phyloP scores from a whole-genome alignment of 495 filamentous ascomycete genomes.

The Daldinia bambusicola region DNA sequence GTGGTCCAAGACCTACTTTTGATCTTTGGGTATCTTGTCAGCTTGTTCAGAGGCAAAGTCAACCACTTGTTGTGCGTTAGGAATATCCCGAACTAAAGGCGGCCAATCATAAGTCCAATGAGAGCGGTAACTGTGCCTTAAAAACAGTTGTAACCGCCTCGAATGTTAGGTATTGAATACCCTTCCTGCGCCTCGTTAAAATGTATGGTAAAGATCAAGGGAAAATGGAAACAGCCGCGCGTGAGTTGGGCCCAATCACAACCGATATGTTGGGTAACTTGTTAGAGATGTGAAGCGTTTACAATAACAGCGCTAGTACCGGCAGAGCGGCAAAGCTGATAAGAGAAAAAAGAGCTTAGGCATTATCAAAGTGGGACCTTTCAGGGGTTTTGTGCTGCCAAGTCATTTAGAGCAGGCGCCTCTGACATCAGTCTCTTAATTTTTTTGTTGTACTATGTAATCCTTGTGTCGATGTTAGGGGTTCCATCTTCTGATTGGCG shows the following conservation, averaged over 20 bases:
- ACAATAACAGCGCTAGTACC: background rate
- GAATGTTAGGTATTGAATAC: too few relatives aligned
- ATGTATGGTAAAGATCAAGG: background rate
- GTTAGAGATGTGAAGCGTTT: slow-evolving; percentile 25
- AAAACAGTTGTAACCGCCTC: background rate
- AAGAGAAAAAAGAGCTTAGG: slow-evolving; percentile 8
- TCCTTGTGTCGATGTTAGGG: too few relatives aligned
- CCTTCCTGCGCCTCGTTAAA: background rate
- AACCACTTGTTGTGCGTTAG: background rate
- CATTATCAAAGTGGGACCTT: slow-evolving; percentile 21
- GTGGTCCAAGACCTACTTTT: background rate
- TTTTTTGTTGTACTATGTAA: too few relatives aligned
- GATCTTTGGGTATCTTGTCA: background rate
- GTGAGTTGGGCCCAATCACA: slow-evolving; percentile 43
- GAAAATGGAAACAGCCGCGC: slow-evolving; percentile 36
- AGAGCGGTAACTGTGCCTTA: background rate
- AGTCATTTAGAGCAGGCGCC: slow-evolving; percentile 26
- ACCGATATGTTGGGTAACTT: slow-evolving; percentile 2
- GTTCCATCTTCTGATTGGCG: too few relatives aligned
- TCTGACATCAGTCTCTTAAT: slow-evolving; percentile 40
- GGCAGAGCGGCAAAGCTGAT: slow-evolving; percentile 9
- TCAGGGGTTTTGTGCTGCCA: slow-evolving; percentile 32
- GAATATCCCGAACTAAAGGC: slow-evolving; percentile 11
- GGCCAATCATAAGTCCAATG: slow-evolving; percentile 9
- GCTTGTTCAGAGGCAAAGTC: background rate